Evolutionary conservation across 75 land plant species (phyloP), one percentile per base, ranked within the genome.

Genomic region (Pseudotsuga menziesii): DNA sequence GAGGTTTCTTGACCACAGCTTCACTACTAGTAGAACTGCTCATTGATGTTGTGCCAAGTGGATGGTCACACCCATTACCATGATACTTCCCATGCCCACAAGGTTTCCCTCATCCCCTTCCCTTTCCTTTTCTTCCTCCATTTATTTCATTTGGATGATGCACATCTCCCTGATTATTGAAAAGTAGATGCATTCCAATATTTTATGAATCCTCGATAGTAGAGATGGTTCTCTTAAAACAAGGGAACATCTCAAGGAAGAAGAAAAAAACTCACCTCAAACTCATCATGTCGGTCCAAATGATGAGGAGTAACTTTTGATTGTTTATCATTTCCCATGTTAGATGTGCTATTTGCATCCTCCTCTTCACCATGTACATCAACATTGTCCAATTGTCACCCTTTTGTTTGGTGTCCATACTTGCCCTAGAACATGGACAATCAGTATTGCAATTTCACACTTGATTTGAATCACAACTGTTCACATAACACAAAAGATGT

Each of bases 51-150:
- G n/a, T n/a, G n/a, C n/a, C n/a, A n/a, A n/a, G n/a, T 57, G 62
- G 67, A 5, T 77, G 78, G 56, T 89, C 78, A 11, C 88, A 89
- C 6, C 83, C 88, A 57, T 80, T 80, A 19, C 61, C 56, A 61
- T 85, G 76, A 67, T 5, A 74, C 44, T 85, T 89, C 17, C 75
- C 76, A 2, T 79, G 79, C 39, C 84, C 87, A 48, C 82, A 76
- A 8, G 82, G 25, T 58, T 91, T 88, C 3, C 85, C 98, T 3
- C 94, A 88, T 4, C 89, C 92, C 35, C 87, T 76, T 11, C 85
- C 89, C 88, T 88, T 89, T 16, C 89, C 88, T 79, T 85, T 89
- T 82, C 82, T 92, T 57, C 78, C 57, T 32, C 66, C 67, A 22
- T 13, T 56, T 72, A 75, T 67, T 44, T 67, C 75, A 25, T 77